These are phyloP conservation scores for Cercis canadensis DNA, from an alignment of 306 rosid genomes.

Conservation along the genomic window DNA sequence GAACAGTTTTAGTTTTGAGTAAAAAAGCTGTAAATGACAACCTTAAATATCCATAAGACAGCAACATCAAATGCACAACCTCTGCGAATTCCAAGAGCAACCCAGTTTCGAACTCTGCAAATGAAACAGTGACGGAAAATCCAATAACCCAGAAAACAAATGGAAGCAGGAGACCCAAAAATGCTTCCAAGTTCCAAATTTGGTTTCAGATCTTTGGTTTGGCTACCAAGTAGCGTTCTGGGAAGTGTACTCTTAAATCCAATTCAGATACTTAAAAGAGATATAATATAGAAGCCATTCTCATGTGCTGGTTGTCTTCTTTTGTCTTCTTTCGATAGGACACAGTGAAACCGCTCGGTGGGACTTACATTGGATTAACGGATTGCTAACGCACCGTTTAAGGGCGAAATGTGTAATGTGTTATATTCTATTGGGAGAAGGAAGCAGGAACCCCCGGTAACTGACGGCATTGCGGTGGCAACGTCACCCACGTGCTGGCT, in stretches of 20 bases:
- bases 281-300: constrained; percentile 28
- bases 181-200: constrained; percentile 15
- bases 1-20: not conserved
- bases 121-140: constrained; percentile 40
- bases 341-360: constrained; percentile 26
- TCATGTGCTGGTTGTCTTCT: constrained; percentile 43
- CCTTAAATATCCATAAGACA: constrained; percentile 1
- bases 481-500: constrained; percentile 36
- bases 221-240: constrained; percentile 18
- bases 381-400: constrained; percentile 36
- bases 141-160: constrained; percentile 1
- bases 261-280: not conserved
- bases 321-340: constrained; percentile 39
- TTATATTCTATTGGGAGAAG: not conserved
- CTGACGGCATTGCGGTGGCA: constrained; percentile 26
- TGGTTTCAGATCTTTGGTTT: constrained; percentile 38
- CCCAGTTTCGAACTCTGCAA: constrained; percentile 11
- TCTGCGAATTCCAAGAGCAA: constrained; percentile 1
- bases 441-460: not conserved
- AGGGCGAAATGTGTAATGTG: not conserved
- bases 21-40: not conserved
- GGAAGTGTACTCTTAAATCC: constrained; percentile 14
- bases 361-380: constrained; percentile 12
- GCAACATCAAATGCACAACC: not conserved
- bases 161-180: constrained; percentile 23